Base-by-base conservation (phyloP, 2,329 filamentous ascomycete species). In the Penicillium vulpinum region DNA sequence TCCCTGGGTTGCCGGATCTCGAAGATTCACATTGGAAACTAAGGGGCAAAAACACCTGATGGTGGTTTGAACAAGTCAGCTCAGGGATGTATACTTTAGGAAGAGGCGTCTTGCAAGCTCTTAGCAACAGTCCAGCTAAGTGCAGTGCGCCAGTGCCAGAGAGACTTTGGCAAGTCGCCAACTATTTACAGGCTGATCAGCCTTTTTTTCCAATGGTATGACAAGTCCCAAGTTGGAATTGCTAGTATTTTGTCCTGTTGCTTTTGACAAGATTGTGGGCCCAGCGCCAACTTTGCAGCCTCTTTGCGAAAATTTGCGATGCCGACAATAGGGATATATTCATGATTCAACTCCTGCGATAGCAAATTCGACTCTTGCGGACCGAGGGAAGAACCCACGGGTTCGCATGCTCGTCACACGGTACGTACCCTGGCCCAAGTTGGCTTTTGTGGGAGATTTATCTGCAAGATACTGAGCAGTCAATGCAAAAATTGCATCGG, bases 31-130 rank as follows among this genome's bases (percentile, higher is more conserved):
- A 85, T 26, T 85, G 80, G 28, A 97, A 82, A 61, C 84, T 83
- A 66, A 96, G 90, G 69, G 96, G 96, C 75, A 81, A 84, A 80
- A 97, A 96, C 79, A 97, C 95, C 77, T 96, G 92, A 78, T 92
- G 87, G 84, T 99, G 93, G 80, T 99, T 97, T 62, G 89, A 91
- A 93, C 94, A 99, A 55, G 93, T 97, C 40, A 94, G 93, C 73
- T 88, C 88, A 66, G 92, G 95, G 74, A 97, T 83, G 82, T 96
- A 96, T 75, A 95, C 85, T 18, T 61, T 67, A 0, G 66, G 63
- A 1, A 54, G 44, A 9, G 58, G 51, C 1, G 24, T 38, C 10
- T 61, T 62, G 33, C 58, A 62, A 15, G 56, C 56, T 43, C 52
- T 50, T 15, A 70, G 50, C 6, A 69, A 49, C 2, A 63, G 38